Percentiles rank a stretch among this genome's conserved stretches.
phyloP scores from a whole-genome alignment of 176 grass and related monocot species.

The Microstegium vimineum region DNA sequence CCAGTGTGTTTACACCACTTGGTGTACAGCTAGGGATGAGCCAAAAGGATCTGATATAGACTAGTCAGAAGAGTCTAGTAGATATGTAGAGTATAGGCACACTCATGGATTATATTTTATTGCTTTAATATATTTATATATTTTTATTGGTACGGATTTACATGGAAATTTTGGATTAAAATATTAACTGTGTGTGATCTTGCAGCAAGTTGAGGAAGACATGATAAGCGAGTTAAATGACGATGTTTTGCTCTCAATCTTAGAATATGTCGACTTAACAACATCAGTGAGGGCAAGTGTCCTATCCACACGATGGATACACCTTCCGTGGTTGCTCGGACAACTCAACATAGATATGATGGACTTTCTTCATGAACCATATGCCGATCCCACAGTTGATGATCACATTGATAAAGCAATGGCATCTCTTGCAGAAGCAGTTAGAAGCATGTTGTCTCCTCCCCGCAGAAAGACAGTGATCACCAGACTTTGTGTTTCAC shows the following conservation, averaged over 20 bases:
- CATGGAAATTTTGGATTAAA: background rate
- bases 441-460: background rate
- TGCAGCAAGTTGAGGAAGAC: background rate
- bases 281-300: background rate
- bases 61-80: no score
- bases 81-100: background rate
- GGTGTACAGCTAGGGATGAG: background rate
- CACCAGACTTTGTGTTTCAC: background rate
- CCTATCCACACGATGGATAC: background rate
- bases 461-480: background rate
- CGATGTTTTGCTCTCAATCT: background rate
- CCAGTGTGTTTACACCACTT: background rate
- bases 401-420: background rate
- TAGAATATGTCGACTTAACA: background rate
- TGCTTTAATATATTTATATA: background rate
- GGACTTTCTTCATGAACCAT: background rate
- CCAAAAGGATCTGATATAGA: background rate
- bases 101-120: background rate
- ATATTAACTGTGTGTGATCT: background rate
- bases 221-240: conserved; percentile 3
- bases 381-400: background rate
- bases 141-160: background rate
- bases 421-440: background rate
- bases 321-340: background rate
- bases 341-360: background rate